Conservation (phyloP, 306 rosid genomes). For the Ormosia semicastrata region DNA sequence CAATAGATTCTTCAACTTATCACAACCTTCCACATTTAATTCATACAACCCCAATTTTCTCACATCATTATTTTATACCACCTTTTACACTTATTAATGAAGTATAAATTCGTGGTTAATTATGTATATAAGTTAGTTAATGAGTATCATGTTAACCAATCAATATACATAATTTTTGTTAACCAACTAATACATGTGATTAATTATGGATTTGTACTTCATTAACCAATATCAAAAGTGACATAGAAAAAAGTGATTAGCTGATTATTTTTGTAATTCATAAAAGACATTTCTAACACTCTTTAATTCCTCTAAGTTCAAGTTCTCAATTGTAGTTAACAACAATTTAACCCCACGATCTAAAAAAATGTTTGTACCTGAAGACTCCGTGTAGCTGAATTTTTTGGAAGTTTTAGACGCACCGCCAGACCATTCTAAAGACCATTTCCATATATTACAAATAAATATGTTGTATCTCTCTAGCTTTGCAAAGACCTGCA, state of each 20-base stretch:
- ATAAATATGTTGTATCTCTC: background rate
- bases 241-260: too few species aligned
- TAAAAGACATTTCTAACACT: background rate
- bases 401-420: too few species aligned
- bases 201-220: too few species aligned
- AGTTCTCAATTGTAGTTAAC: background rate
- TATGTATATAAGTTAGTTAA: too few species aligned
- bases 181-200: too few species aligned
- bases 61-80: too few species aligned
- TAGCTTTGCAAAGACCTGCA: background rate
- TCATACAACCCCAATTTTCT: background rate
- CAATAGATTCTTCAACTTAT: background rate
- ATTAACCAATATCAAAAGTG: too few species aligned
- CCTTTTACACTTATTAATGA: too few species aligned
- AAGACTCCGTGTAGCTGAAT: background rate
- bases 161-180: too few species aligned
- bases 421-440: background rate
- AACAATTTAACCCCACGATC: background rate
- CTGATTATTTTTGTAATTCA: background rate
- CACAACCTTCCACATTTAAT: background rate
- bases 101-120: too few species aligned
- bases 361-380: background rate
- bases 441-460: background rate
- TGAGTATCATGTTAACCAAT: too few species aligned
- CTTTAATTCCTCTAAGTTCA: background rate